A percentile compares a stretch with the other conserved stretches of the same genome.
These are phyloP conservation scores for Punica granatum DNA, from an alignment of 345 rosid species.

Conservation along the genomic window DNA sequence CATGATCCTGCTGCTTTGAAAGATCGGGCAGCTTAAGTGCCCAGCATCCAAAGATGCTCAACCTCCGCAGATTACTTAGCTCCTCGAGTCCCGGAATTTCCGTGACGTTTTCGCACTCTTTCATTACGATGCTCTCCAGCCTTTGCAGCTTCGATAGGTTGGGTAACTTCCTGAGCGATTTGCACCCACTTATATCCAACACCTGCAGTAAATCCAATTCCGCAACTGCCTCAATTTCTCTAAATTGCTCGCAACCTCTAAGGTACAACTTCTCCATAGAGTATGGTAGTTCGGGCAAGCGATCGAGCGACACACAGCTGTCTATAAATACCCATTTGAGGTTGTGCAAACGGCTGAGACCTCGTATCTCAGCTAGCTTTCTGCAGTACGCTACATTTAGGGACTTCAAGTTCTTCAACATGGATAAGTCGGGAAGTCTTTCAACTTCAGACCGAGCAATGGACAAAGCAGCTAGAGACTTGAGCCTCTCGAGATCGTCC, in stretches of 20 bases:
- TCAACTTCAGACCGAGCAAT: neutral
- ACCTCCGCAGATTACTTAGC: too few relatives aligned
- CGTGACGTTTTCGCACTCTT: too few relatives aligned
- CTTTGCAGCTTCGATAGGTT: neutral
- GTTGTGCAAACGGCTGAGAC: neutral
- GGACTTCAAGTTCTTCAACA: neutral
- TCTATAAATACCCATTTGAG: neutral
- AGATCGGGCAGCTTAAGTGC: too few relatives aligned
- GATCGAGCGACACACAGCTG: neutral
- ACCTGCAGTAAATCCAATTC: neutral
- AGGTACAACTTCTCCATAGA: too few relatives aligned
- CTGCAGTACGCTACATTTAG: neutral
- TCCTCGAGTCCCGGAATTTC: too few relatives aligned
- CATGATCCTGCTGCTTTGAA: too few relatives aligned
- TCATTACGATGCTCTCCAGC: too few relatives aligned
- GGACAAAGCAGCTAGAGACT: neutral
- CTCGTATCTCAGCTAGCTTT: neutral
- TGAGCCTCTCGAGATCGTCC: neutral
- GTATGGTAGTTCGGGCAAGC: too few relatives aligned
- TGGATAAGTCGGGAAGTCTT: neutral
- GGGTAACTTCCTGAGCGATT: neutral
- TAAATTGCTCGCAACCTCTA: neutral
- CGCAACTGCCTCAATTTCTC: neutral
- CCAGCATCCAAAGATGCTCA: too few relatives aligned
- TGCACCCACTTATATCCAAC: neutral